Conservation (phyloP, 192 early-diverging fungal genomes). For the Coemansia sp. region DNA sequence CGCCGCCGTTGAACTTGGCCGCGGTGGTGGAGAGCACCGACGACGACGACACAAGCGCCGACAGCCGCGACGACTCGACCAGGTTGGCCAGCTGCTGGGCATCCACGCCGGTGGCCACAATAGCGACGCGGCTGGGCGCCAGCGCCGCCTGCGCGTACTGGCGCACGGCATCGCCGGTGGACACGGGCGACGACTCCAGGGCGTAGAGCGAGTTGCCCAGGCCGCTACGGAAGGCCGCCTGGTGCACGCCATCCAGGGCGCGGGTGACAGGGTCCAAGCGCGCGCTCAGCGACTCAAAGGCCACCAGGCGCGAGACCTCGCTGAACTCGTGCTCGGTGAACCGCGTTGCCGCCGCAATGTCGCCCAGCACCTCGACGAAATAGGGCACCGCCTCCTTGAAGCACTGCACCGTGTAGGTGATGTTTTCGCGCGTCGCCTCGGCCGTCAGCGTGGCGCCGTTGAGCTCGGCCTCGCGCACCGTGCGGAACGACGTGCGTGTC, state of each 20-base stretch:
- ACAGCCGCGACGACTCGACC: conserved; percentile 56
- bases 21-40: conserved; percentile 24
- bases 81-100: conserved; percentile 67
- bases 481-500: conserved; percentile 79
- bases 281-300: conserved; percentile 63
- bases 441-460: conserved; percentile 82
- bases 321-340: conserved; percentile 85
- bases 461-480: conserved; percentile 86
- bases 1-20: conserved; percentile 80
- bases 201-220: conserved; percentile 95
- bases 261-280: conserved; percentile 60
- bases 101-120: conserved; percentile 82
- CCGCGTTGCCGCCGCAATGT: conserved; percentile 73
- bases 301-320: conserved; percentile 60
- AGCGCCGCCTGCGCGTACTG: conserved; percentile 70
- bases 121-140: conserved; percentile 67
- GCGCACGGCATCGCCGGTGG: conserved; percentile 65
- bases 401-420: conserved; percentile 85
- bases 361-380: conserved; percentile 81
- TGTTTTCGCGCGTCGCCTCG: conserved; percentile 75
- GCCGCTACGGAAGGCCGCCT: conserved; percentile 87
- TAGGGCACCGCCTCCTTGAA: conserved; percentile 78
- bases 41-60: conserved; percentile 33
- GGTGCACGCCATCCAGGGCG: conserved; percentile 78
- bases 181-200: conserved; percentile 56